phyloP scores from a whole-genome alignment of 2,329 filamentous ascomycete species.

The Cyclaneusma minus region DNA sequence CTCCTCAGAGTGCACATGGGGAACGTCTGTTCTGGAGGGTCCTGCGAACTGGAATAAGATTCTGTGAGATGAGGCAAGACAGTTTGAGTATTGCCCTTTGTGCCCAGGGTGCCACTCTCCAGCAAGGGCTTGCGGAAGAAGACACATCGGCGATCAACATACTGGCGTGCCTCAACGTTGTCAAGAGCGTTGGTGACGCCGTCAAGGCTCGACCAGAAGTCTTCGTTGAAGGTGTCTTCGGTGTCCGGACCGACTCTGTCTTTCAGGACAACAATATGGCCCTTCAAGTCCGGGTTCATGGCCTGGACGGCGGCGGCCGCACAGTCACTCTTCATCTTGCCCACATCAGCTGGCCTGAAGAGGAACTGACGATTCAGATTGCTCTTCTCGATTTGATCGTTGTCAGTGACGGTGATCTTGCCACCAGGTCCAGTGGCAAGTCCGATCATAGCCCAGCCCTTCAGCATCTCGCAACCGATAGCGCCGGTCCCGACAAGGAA shows the following conservation, averaged over 20 bases:
- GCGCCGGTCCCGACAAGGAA: conserved; percentile 94
- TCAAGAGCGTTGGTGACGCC: conserved; percentile 94
- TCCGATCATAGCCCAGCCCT: conserved; percentile 99
- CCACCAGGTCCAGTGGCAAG: conserved; percentile 77
- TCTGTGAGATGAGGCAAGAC: conserved; percentile 83
- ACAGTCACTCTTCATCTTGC: conserved; percentile 90
- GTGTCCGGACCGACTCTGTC: conserved; percentile 87
- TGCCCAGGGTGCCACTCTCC: conserved; percentile 94
- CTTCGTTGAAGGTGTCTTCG: conserved; percentile 85
- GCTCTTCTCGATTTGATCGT: conserved; percentile 98
- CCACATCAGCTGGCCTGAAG: conserved; percentile 86
- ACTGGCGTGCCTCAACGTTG: conserved; percentile 93
- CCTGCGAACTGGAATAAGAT: conserved; percentile 93
- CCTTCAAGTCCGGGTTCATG: conserved; percentile 88
- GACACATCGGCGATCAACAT: conserved; percentile 89
- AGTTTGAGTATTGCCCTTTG: conserved; percentile 97
- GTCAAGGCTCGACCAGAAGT: conserved; percentile 77
- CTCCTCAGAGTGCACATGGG: conserved; percentile 96
- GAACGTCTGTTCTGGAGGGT: conserved; percentile 96
- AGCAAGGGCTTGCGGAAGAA: conserved; percentile 96
- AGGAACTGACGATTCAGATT: conserved; percentile 96
- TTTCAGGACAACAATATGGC: conserved; percentile 72
- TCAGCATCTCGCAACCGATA: conserved; percentile 97
- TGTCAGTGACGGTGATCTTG: conserved; percentile 86
- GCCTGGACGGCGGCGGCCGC: conserved; percentile 77